Evolutionary conservation across 768 basidiomycete genomes (phyloP), one percentile per base, ranked within the genome.

Genomic region (Kwoniella mangroviensis): DNA sequence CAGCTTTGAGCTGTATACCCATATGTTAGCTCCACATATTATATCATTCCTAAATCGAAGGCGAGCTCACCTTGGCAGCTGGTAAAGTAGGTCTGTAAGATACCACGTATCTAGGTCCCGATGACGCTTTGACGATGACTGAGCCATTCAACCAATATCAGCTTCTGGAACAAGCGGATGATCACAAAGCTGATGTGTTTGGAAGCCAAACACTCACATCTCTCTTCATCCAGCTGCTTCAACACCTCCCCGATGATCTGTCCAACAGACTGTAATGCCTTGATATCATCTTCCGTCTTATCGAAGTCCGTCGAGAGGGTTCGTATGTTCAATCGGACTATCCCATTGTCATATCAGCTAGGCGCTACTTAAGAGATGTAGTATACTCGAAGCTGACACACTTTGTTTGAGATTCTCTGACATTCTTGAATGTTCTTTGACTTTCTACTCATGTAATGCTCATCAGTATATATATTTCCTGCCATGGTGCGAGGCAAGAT

Each of bases 241-340:
- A 98, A 91, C 67, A 99, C 93, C 85, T 99, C 97, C 71, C 94
- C 97, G 65, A 99, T 96, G 73, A 99, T 98, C 85, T 99, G 97
- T 40, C 97, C 97, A 15, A 98, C 97, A 9, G 93, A 95, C 82
- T 99, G 97, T 17, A 99, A 90, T 53, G 97, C 97, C 85, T 98
- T 98, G 84, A 99, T 96, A 78, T 99, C 96, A 28, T 99, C 94
- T 84, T 99, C 97, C 0, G 94, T 96, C 87, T 96, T 94, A 75
- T 89, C 92, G 79, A 89, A 98, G 55, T 90, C 91, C 77, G 91
- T 91, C 82, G 95, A 91, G 12, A 98, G 84, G 68, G 92, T 90
- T 81, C 93, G 94, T 74, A 99, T 85, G 12, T 93, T 92, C 79
- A 96, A 90, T 43, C 97, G 89, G 72, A 98, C 95, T 98, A 73